These are phyloP conservation scores for Nasturtium officinale DNA, from an alignment of 345 rosid species.

Conservation along the genomic window DNA sequence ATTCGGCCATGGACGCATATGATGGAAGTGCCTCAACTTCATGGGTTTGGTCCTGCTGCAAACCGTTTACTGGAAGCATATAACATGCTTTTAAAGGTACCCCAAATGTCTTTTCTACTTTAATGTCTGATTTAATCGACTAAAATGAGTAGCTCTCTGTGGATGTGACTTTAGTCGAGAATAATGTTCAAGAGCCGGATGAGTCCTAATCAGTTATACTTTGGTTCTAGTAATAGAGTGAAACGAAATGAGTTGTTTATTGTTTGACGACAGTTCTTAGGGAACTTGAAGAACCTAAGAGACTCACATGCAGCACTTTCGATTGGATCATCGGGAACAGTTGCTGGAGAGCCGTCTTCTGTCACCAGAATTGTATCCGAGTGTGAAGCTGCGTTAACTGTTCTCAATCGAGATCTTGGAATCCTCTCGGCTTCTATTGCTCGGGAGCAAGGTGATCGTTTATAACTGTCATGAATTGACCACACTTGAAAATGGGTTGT, in stretches of 20 bases:
- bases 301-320: conserved; percentile 95
- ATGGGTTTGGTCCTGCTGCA: conserved; percentile 99
- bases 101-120: not conserved
- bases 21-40: conserved; percentile 99
- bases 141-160: conserved; percentile 3
- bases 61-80: conserved; percentile 96
- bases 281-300: conserved; percentile 93
- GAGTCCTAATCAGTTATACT: not conserved
- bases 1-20: conserved; percentile 99
- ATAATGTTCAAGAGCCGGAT: not conserved
- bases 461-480: conserved; percentile 27
- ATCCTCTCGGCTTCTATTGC: conserved; percentile 88
- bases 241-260: conserved; percentile 12
- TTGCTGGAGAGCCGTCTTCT: conserved; percentile 84
- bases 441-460: conserved; percentile 62
- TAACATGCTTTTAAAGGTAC: conserved; percentile 95
- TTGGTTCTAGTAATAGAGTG: not conserved
- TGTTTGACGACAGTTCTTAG: conserved; percentile 66
- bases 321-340: conserved; percentile 79
- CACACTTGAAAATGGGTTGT: not conserved
- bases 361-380: conserved; percentile 88
- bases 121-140: not conserved
- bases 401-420: conserved; percentile 84
- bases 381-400: conserved; percentile 83
- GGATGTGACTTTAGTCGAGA: not conserved